Base-by-base conservation (phyloP, 2,329 filamentous ascomycete species). In the Aspergillus neoniger region DNA sequence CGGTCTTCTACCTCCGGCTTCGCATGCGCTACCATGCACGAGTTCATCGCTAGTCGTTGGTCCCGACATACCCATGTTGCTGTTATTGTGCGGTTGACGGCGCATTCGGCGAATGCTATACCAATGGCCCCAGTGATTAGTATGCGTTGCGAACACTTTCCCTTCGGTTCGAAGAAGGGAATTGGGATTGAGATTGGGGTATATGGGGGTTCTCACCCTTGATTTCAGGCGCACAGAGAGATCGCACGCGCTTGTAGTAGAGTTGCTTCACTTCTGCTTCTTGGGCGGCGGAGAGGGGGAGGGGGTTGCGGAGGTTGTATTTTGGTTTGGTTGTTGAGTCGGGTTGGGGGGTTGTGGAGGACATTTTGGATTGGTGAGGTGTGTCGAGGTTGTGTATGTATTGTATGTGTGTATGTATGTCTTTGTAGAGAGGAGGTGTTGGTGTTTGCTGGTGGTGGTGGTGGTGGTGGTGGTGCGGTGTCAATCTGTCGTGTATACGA, bases 91-190 rank as follows among this genome's bases (percentile, higher is more conserved):
- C 91, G 90, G 73, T 89, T 88, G 53, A 89, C 84, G 56, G 93
- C 93, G 83, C 95, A 99, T 67, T 89, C 88, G 60, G 95, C 95
- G 75, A 99, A 99, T 63, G 90, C 94, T 97, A 68, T 55, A 62
- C 25, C 23, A 25, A 25, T 25, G 23, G 23, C 23, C 36, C 36
- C 9, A 36, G 32, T 5, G 7, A 39, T 17, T 28, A 10, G 47
- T 23, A 28, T 50, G 15, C 6, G 3, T 38, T 36, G 32, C 25
- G 23, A 25, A 25, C 23, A 25, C 6, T 23, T 25, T 25, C 23
- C 7, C 6, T 25, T 25, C 23, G 5, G 23, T 25, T 25, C 23
- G 23, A 7, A 0, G 1, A 25, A 25, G 23, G 6, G 23, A 6
- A 23, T 23, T 23, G 23, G 23, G 23, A 23, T 23, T 23, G 23